Percentiles rank a stretch among this genome's conserved stretches.
Conservation (phyloP, 176 grass and related monocot genomes). For the Cenchrus purpureus region DNA sequence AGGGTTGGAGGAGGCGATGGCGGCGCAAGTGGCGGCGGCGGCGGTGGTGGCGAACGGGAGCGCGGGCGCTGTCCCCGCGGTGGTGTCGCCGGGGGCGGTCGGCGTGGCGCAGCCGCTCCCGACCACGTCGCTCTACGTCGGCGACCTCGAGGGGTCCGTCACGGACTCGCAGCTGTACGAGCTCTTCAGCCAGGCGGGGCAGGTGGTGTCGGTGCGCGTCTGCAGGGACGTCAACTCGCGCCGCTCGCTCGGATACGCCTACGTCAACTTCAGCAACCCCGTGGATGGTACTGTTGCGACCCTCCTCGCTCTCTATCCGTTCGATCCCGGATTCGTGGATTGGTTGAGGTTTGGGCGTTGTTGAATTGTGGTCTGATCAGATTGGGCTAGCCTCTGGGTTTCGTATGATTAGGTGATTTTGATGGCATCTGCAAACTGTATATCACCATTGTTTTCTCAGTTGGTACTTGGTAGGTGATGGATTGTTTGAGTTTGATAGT, state of each 20-base stretch:
- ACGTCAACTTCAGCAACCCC: conserved; percentile 87
- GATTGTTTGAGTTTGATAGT: not conserved
- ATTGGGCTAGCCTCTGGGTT: not conserved
- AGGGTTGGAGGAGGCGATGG: conserved; percentile 41
- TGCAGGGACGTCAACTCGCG: conserved; percentile 77
- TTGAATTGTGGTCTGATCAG: conserved; percentile 16
- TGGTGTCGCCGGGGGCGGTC: conserved; percentile 8
- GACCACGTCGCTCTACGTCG: conserved; percentile 84
- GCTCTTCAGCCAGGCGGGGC: conserved; percentile 76
- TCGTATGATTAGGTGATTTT: not conserved
- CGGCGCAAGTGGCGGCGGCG: conserved; percentile 42
- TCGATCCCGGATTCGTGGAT: not conserved
- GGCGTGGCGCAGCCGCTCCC: conserved; percentile 50
- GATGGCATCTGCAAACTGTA: not conserved
- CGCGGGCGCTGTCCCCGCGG: conserved; percentile 31
- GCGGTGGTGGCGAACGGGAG: conserved; percentile 44
- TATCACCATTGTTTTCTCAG: not conserved
- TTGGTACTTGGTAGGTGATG: conserved; percentile 10
- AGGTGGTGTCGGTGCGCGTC: conserved; percentile 86
- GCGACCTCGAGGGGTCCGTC: conserved; percentile 75
- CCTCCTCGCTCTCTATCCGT: not conserved
- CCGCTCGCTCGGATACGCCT: conserved; percentile 89
- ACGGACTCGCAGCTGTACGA: conserved; percentile 82
- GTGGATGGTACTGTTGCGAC: conserved; percentile 61
- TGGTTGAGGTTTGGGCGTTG: not conserved